phyloP scores from a whole-genome alignment of 2,329 filamentous ascomycete genomes.

The Colletotrichum sp. region DNA sequence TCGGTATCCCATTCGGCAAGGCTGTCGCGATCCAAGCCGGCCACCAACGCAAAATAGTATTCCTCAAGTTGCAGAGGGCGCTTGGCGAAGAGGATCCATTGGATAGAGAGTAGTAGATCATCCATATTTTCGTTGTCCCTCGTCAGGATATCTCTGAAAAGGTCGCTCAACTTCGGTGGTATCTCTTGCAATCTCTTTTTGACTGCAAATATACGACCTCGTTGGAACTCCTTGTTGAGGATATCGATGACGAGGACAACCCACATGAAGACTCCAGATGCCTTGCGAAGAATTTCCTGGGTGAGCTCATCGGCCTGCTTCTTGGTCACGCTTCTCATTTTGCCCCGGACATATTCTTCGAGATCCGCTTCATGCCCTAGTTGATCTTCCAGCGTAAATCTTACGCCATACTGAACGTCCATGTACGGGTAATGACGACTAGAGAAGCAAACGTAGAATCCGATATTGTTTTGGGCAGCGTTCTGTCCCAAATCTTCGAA shows the following conservation, averaged over 20 bases:
- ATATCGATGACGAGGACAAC: constrained; percentile 42
- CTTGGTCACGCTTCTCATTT: background rate
- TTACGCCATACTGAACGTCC: background rate
- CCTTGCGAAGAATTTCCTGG: constrained; percentile 35
- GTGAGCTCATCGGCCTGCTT: background rate
- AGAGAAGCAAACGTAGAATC: constrained; percentile 45
- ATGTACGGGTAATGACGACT: constrained; percentile 50
- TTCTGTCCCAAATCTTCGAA: constrained; percentile 38
- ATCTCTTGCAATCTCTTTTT: constrained; percentile 30
- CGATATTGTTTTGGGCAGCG: constrained; percentile 9
- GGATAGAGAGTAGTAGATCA: constrained; percentile 45
- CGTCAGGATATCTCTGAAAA: constrained; percentile 54
- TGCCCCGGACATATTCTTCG: constrained; percentile 14
- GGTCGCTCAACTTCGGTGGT: constrained; percentile 38
- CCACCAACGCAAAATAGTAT: constrained; percentile 37
- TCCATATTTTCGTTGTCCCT: constrained; percentile 45
- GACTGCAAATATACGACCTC: constrained; percentile 21
- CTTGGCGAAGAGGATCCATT: constrained; percentile 54
- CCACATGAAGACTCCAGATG: constrained; percentile 50
- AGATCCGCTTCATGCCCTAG: constrained; percentile 30
- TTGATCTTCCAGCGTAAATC: constrained; percentile 29
- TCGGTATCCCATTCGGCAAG: constrained; percentile 25
- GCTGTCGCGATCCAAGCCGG: constrained; percentile 19
- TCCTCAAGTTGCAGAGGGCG: constrained; percentile 44
- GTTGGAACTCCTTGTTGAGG: constrained; percentile 36